Base-by-base conservation (phyloP, 345 rosid genomes). In the Jatropha curcas region DNA sequence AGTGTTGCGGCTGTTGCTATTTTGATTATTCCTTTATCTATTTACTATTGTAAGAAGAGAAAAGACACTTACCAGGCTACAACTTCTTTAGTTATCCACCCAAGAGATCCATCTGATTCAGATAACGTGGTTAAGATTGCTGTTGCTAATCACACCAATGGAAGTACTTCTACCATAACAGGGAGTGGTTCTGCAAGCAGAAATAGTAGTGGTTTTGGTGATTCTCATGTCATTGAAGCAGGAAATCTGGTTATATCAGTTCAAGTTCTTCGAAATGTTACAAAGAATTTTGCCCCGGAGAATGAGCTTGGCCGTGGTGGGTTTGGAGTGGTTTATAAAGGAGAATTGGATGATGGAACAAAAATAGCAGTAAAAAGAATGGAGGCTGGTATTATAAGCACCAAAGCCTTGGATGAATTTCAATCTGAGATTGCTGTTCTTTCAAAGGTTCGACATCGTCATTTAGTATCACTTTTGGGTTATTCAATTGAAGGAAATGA, bases 271-370 rank as follows among this genome's bases (percentile, higher is more conserved):
- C 77, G 86, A 69, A 87, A 87, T 0, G 92, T 90, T 73, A 88
- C 96, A 3, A 83, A 84, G 70, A 86, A 86, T 68, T 90, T 90
- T 57, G 83, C 91, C 28, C 70, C 88, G 0, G 87, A 87, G 67
- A 90, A 88, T 71, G 91, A 88, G 82, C 91, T 90, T 50, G 92
- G 92, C 7, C 92, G 90, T 8, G 92, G 96, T 65, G 92, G 96
- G 33, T 90, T 90, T 63, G 96, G 96, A 34, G 92, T 88, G 22
- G 96, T 90, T 59, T 90, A 90, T 31, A 88, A 87, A 63, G 92
- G 96, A 67, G 91, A 88, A 24, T 71, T 90, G 9, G 86, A 87
- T 16, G 92, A 86, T 55, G 96, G 96, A 74, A 90, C 92, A 14
- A 80, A 79, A 67, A 90, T 90, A 57, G 96, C 92, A 0, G 96